Evolutionary conservation across 306 rosid genomes (phyloP).

Genomic region (Acmispon strigosus): DNA sequence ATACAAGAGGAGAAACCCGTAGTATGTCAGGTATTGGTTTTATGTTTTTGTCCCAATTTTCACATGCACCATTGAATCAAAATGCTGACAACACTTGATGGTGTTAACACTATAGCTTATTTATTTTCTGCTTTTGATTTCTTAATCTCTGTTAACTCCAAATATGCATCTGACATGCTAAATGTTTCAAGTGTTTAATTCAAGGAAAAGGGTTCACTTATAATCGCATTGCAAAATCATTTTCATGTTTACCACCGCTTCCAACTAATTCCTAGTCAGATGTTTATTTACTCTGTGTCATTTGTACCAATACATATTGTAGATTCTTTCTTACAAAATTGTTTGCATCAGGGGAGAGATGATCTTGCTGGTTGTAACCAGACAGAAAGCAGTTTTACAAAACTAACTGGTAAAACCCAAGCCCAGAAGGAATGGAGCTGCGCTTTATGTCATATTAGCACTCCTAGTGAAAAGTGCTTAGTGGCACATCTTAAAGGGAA

Average conservation of each 20-base stretch:
- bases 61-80: not conserved
- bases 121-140: slow-evolving; percentile 1
- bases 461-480: slow-evolving; percentile 39
- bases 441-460: slow-evolving; percentile 47
- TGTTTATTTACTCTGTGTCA: not conserved
- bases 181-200: not conserved
- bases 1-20: slow-evolving; percentile 17
- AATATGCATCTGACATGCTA: not conserved
- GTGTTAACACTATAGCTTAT: not conserved
- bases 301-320: not conserved
- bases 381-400: not conserved
- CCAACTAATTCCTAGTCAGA: not conserved
- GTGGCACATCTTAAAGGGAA: slow-evolving; percentile 39
- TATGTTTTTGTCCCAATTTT: not conserved
- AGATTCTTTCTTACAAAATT: not conserved
- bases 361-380: slow-evolving; percentile 8
- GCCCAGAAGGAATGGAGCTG: slow-evolving; percentile 66
- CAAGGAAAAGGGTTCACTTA: not conserved
- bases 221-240: not conserved
- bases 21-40: slow-evolving; percentile 27
- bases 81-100: not conserved
- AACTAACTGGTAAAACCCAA: slow-evolving; percentile 15
- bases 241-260: not conserved
- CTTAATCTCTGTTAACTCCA: not conserved
- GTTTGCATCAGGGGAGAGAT: slow-evolving; percentile 31